Conservation (phyloP, 2,329 filamentous ascomycete genomes). For the Didymella arachidicola region DNA sequence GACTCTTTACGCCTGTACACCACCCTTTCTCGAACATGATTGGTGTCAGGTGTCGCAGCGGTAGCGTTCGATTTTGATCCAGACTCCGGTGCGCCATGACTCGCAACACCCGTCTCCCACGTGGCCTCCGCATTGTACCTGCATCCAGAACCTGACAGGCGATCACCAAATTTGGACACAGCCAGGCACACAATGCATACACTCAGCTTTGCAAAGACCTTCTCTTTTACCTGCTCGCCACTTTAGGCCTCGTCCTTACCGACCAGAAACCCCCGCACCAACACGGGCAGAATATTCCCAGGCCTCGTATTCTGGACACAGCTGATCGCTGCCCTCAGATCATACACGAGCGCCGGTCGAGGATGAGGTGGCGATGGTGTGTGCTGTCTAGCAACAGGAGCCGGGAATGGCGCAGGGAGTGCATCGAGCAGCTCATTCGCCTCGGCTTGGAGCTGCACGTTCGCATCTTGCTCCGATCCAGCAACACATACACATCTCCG, state of each 20-base stretch:
- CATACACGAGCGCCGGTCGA: conserved; percentile 15
- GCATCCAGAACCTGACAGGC: background rate
- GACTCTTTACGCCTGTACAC: background rate
- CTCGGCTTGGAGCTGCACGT: background rate
- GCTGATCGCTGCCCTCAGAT: conserved; percentile 21
- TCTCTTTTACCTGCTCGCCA: background rate
- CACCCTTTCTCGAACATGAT: background rate
- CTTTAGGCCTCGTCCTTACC: background rate
- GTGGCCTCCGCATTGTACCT: background rate
- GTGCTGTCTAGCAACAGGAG: background rate
- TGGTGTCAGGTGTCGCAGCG: background rate
- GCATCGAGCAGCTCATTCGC: conserved; percentile 23
- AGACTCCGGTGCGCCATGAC: background rate
- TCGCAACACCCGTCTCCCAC: background rate
- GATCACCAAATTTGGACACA: background rate
- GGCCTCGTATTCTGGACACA: conserved; percentile 18
- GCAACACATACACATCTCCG: background rate
- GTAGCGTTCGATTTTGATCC: background rate
- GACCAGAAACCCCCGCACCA: conserved; percentile 23
- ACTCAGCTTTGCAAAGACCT: background rate
- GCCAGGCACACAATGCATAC: background rate
- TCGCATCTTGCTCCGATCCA: background rate
- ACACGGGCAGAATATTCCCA: conserved; percentile 20
- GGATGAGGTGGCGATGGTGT: background rate
- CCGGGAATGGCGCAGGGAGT: conserved; percentile 11